These are phyloP conservation scores for Davidsoniella eucalypti DNA, from an alignment of 2,329 filamentous ascomycete genomes.

Conservation along the genomic window DNA sequence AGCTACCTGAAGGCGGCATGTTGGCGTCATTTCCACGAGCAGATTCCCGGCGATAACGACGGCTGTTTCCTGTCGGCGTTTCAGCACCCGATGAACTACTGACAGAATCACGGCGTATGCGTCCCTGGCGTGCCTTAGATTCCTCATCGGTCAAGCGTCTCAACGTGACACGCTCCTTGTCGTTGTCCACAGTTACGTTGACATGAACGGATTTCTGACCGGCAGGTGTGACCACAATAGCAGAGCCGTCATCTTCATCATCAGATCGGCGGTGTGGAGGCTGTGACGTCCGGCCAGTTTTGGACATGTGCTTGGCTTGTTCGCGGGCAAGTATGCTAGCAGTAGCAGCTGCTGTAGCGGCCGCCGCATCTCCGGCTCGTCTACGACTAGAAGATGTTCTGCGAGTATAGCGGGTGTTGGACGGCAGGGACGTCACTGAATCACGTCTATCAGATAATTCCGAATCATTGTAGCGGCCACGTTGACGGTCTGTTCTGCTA, in stretches of 20 bases:
- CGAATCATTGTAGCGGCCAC: constrained; percentile 8
- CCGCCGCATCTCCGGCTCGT: constrained; percentile 28
- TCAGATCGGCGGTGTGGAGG: constrained; percentile 10
- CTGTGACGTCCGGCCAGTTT: constrained; percentile 9
- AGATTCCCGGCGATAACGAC: constrained; percentile 35
- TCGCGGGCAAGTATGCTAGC: constrained; percentile 32
- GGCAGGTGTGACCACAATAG: constrained; percentile 25
- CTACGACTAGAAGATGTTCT: constrained; percentile 31
- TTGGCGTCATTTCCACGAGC: constrained; percentile 2
- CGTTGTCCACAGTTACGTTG: constrained; percentile 34
- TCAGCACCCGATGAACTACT: constrained; percentile 43
- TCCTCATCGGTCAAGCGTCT: constrained; percentile 46
- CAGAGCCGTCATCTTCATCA: constrained; percentile 16
- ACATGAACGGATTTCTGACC: constrained; percentile 35
- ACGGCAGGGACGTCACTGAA: constrained; percentile 9
- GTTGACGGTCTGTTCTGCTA: constrained; percentile 5
- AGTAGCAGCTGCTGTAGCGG: constrained; percentile 30
- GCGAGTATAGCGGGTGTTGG: constrained; percentile 18
- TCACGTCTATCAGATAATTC: constrained; percentile 5
- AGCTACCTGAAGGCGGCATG: constrained; percentile 2
- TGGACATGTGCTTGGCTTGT: constrained; percentile 20
- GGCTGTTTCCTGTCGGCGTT: constrained; percentile 28
- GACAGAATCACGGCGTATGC: constrained; percentile 31
- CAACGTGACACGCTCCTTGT: constrained; percentile 45
- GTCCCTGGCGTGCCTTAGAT: constrained; percentile 22